Evolutionary conservation across 805 yeast species (phyloP).

Genomic region (Zygoascus biomembranicola): DNA sequence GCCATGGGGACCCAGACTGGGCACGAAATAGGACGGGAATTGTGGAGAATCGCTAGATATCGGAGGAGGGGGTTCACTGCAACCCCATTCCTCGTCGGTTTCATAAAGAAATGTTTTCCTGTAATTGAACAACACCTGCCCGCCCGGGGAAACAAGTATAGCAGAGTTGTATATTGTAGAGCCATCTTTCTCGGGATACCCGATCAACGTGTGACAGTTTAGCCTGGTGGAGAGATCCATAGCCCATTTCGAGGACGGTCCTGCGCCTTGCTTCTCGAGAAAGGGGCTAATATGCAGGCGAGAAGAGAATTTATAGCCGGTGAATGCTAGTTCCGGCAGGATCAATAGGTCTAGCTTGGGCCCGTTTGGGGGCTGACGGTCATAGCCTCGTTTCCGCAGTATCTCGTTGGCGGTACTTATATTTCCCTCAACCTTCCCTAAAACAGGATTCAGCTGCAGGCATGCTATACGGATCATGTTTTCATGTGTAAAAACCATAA

Average conservation of each 20-base stretch:
- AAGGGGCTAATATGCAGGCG: constrained; percentile 46
- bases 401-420: not conserved
- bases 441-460: not conserved
- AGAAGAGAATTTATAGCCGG: constrained; percentile 67
- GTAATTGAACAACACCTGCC: constrained; percentile 55
- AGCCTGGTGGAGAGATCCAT: constrained; percentile 39
- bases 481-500: too few relatives aligned
- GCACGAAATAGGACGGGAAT: not conserved
- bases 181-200: constrained; percentile 60
- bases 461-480: not conserved
- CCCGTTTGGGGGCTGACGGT: not conserved
- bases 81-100: constrained; percentile 77
- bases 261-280: constrained; percentile 40
- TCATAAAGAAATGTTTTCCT: constrained; percentile 69
- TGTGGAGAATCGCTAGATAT: constrained; percentile 27
- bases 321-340: constrained; percentile 75
- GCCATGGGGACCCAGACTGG: not conserved
- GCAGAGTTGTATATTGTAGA: constrained; percentile 59
- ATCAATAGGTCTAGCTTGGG: constrained; percentile 48
- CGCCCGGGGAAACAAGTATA: constrained; percentile 49
- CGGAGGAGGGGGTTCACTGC: constrained; percentile 35
- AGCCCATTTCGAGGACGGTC: constrained; percentile 52
- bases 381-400: not conserved
- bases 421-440: not conserved
- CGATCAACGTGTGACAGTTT: constrained; percentile 63